Conservation (phyloP, 352 stramenopile genomes). For the Phytophthora ramorum region DNA sequence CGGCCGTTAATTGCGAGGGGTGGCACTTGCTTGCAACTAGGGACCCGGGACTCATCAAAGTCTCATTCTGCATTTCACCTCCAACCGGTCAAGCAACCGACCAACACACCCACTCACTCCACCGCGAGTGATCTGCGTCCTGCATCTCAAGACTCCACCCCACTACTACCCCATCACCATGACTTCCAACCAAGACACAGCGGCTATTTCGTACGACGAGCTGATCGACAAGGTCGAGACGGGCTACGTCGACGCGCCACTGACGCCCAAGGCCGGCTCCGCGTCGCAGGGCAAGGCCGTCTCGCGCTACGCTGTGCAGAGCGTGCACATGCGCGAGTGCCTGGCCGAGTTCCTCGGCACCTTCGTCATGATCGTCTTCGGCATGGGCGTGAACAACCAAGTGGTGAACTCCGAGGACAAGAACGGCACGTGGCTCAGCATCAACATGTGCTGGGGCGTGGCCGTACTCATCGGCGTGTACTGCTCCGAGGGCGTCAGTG, state of each 20-base stretch:
- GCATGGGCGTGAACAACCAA: slow-evolving; percentile 66
- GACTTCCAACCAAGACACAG: slow-evolving; percentile 13
- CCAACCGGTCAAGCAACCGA: not conserved
- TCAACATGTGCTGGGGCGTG: slow-evolving; percentile 60
- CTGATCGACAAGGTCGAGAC: slow-evolving; percentile 28
- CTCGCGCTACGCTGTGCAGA: slow-evolving; percentile 25
- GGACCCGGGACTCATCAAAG: not conserved
- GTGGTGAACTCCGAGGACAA: slow-evolving; percentile 47
- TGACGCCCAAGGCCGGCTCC: slow-evolving; percentile 6
- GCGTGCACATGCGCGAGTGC: slow-evolving; percentile 45
- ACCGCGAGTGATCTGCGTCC: not conserved
- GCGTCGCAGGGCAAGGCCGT: not conserved
- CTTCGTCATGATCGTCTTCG: slow-evolving; percentile 57
- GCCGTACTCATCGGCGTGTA: slow-evolving; percentile 60
- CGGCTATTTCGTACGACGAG: slow-evolving; percentile 14
- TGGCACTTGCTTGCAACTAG: not conserved
- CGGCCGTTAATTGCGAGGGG: not conserved
- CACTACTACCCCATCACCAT: slow-evolving; percentile 1
- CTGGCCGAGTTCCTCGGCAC: slow-evolving; percentile 56
- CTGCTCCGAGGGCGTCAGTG: slow-evolving; percentile 46
- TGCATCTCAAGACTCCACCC: not conserved
- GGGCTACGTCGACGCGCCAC: slow-evolving; percentile 16
- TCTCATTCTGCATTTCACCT: slow-evolving; percentile 21
- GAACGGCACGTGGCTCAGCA: slow-evolving; percentile 66
- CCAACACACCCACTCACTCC: not conserved